These are phyloP conservation scores for Penicillium cinerascens DNA, from an alignment of 495 filamentous ascomycete species.

Conservation along the genomic window DNA sequence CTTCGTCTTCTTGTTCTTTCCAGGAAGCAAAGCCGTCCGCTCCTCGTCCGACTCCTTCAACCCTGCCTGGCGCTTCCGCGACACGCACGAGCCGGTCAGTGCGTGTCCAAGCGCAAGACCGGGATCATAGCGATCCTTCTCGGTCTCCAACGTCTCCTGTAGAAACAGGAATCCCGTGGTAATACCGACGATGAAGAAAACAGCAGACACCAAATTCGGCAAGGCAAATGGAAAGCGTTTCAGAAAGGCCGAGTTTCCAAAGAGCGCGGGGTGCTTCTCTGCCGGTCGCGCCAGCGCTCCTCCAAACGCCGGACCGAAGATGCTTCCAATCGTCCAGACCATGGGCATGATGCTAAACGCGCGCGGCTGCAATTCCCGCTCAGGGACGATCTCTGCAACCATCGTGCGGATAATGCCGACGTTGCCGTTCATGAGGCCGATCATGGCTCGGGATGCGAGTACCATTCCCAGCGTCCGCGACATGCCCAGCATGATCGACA, in stretches of 20 bases:
- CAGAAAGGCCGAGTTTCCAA: slow-evolving; percentile 64
- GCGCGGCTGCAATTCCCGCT: slow-evolving; percentile 74
- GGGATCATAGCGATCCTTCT: slow-evolving; percentile 61
- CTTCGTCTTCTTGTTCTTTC: slow-evolving; percentile 12
- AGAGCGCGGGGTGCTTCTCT: slow-evolving; percentile 61
- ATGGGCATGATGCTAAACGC: slow-evolving; percentile 86
- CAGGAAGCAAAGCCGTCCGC: slow-evolving; percentile 31
- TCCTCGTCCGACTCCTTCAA: slow-evolving; percentile 36
- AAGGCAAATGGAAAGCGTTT: slow-evolving; percentile 73
- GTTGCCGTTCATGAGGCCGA: slow-evolving; percentile 73
- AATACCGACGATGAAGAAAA: slow-evolving; percentile 71
- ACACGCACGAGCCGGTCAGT: slow-evolving; percentile 30
- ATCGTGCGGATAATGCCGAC: slow-evolving; percentile 79
- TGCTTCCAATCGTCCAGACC: slow-evolving; percentile 73
- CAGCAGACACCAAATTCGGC: slow-evolving; percentile 73
- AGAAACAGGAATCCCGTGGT: slow-evolving; percentile 68
- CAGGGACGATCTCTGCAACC: slow-evolving; percentile 78
- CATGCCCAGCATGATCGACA: slow-evolving; percentile 73
- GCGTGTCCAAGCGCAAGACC: slow-evolving; percentile 62
- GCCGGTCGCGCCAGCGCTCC: slow-evolving; percentile 79
- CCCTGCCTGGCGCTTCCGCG: slow-evolving; percentile 10
- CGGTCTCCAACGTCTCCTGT: slow-evolving; percentile 69
- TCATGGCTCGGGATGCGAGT: slow-evolving; percentile 61
- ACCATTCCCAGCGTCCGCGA: slow-evolving; percentile 69
- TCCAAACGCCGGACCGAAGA: slow-evolving; percentile 87